A percentile compares a stretch with the other conserved stretches of the same genome.
These are phyloP conservation scores for Euphrasia confusa DNA, from an alignment of 257 asterid genomes.

Conservation along the genomic window DNA sequence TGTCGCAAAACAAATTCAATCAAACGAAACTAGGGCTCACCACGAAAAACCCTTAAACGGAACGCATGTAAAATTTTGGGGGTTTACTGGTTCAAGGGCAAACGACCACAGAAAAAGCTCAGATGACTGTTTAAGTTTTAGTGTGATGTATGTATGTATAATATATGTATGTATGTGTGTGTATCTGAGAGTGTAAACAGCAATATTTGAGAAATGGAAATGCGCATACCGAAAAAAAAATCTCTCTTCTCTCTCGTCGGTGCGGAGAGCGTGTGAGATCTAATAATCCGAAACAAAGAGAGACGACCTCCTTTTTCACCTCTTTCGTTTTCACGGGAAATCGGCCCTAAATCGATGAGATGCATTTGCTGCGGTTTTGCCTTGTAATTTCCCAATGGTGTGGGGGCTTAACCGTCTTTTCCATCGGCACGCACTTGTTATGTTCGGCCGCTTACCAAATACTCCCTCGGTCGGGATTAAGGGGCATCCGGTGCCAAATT, in stretches of 20 bases:
- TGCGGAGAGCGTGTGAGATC: constrained; percentile 30
- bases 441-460: no score
- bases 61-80: constrained; percentile 17
- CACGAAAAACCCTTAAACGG: constrained; percentile 14
- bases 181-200: constrained; percentile 29
- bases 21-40: constrained; percentile 9
- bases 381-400: constrained; percentile 4
- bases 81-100: constrained; percentile 18
- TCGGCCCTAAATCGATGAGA: constrained; percentile 22
- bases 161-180: constrained; percentile 4
- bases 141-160: constrained; percentile 2
- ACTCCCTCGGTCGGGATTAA: no score
- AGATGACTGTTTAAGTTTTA: constrained; percentile 11
- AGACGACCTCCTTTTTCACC: constrained; percentile 11
- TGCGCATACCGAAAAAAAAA: constrained; percentile 32
- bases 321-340: constrained; percentile 15
- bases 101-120: constrained; percentile 17
- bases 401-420: background rate
- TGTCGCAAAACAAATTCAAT: constrained; percentile 19
- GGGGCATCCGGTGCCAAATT: no score
- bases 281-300: constrained; percentile 28
- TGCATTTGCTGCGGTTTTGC: constrained; percentile 1
- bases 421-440: no score
- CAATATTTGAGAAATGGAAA: constrained; percentile 36
- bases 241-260: constrained; percentile 22